Base-by-base conservation (phyloP, 495 filamentous ascomycete species). In the Cairneyella variabilis region DNA sequence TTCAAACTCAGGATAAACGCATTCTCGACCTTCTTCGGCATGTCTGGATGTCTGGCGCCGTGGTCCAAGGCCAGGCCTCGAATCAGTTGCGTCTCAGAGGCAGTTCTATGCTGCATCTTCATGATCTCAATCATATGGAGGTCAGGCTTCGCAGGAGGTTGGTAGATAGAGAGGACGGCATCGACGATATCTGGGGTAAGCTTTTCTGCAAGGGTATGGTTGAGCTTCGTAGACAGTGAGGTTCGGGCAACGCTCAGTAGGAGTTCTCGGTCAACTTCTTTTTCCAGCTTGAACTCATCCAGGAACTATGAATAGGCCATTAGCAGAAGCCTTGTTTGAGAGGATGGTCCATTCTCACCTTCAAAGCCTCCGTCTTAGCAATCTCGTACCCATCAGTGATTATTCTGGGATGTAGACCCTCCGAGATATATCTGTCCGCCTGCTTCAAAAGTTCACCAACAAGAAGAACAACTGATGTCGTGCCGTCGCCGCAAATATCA, bases 101-200 rank as follows among this genome's bases (percentile, higher is more conserved):
- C 92, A 32, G 87, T 88, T 51, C 92, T 89, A 74, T 99, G 93
- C 69, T 97, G 93, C 93, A 99, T 99, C 66, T 95, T 97, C 95
- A 97, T 97, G 59, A 99, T 97, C 71, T 99, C 93, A 57, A 99
- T 78, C 93, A 99, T 99, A 72, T 97, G 92, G 56, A 99, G 71
- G 69, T 99, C 93, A 40, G 93, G 93, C 73, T 97, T 97, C 58
- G 83, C 84, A 25, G 90, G 89, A 23, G 90, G 70, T 64, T 87
- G 78, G 73, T 96, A 91, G 67, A 99, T 99, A 42, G 95, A 78
- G 48, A 97, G 80, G 40, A 97, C 93, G 48, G 93, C 88, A 69
- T 99, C 93, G 62, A 96, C 91, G 59, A 99, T 96, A 60, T 86
- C 83, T 27, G 93, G 89, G 18, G 90, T 96, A 36, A 98, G 86